phyloP scores from a whole-genome alignment of 2,329 filamentous ascomycete species.

The Furcasterigmium furcatum region DNA sequence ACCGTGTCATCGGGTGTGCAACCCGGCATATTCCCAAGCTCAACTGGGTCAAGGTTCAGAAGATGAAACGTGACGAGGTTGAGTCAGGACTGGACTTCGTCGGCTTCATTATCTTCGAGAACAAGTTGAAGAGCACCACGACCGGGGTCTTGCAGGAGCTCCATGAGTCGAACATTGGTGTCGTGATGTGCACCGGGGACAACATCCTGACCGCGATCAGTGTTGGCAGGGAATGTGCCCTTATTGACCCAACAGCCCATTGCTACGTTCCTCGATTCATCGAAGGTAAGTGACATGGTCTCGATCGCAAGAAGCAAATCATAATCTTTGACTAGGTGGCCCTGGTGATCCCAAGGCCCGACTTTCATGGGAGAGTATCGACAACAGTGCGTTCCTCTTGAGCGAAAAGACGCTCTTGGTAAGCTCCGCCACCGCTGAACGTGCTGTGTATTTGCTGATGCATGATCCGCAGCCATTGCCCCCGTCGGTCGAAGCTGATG shows the following conservation, averaged over 20 bases:
- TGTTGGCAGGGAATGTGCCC: slow-evolving; percentile 83
- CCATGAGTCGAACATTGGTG: slow-evolving; percentile 76
- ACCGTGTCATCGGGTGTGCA: slow-evolving; percentile 93
- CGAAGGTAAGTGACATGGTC: slow-evolving; percentile 49
- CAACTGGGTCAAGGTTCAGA: slow-evolving; percentile 91
- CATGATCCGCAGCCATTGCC: slow-evolving; percentile 62
- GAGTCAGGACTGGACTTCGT: slow-evolving; percentile 83
- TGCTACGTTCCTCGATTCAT: slow-evolving; percentile 91
- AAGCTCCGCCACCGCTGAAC: no score
- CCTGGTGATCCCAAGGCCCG: slow-evolving; percentile 69
- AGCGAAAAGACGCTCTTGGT: slow-evolving; percentile 75
- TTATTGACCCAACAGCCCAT: slow-evolving; percentile 77
- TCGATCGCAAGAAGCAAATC: not conserved
- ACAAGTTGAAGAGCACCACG: slow-evolving; percentile 91
- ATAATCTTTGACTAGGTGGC: slow-evolving; percentile 47
- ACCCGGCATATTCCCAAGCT: slow-evolving; percentile 84
- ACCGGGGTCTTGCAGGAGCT: slow-evolving; percentile 79
- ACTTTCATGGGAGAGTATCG: slow-evolving; percentile 91
- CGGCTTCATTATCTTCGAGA: slow-evolving; percentile 98
- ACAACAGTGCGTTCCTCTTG: slow-evolving; percentile 74
- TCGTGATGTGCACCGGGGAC: slow-evolving; percentile 96
- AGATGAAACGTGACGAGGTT: slow-evolving; percentile 83
- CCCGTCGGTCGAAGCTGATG: slow-evolving; percentile 67
- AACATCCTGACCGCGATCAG: slow-evolving; percentile 97
- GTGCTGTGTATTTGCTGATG: no score